Conservation (phyloP, 441 rosid genomes). For the Arabidopsis hybrid region DNA sequence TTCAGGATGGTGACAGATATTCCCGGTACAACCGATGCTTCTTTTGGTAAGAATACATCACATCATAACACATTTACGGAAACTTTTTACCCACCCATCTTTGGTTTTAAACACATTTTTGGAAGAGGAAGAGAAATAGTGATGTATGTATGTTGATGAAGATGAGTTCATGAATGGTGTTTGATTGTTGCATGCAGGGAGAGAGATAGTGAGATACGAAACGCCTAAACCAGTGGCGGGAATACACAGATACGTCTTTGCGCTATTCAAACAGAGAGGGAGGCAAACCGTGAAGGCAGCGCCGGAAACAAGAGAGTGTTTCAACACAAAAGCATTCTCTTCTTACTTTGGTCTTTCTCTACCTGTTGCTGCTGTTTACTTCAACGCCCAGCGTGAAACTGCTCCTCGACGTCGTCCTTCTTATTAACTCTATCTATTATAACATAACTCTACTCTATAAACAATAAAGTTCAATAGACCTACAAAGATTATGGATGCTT, state of each 20-base stretch:
- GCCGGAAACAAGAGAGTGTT: constrained; percentile 58
- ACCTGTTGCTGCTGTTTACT: constrained; percentile 76
- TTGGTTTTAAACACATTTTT: constrained; percentile 1
- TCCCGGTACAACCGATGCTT: constrained; percentile 88
- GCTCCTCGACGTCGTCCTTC: constrained; percentile 65
- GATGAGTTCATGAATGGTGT: not conserved
- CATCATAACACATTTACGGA: constrained; percentile 1
- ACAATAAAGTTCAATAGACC: constrained; percentile 16
- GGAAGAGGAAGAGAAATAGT: not conserved
- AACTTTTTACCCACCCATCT: not conserved
- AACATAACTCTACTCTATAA: not conserved
- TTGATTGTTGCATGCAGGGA: constrained; percentile 47
- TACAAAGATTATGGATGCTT: not conserved
- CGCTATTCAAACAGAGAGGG: constrained; percentile 70
- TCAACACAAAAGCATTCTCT: constrained; percentile 64
- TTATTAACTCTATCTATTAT: constrained; percentile 2
- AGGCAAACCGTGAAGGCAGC: constrained; percentile 58
- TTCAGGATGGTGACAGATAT: constrained; percentile 91
- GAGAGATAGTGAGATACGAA: constrained; percentile 60
- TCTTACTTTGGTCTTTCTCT: constrained; percentile 61
- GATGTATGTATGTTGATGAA: constrained; percentile 1
- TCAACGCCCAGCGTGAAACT: constrained; percentile 76
- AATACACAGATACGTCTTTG: constrained; percentile 66
- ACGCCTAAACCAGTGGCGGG: constrained; percentile 65
- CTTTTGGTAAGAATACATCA: constrained; percentile 58